Evolutionary conservation across 139 green algal genomes (phyloP).

Genomic region (Chlorella vulgaris): DNA sequence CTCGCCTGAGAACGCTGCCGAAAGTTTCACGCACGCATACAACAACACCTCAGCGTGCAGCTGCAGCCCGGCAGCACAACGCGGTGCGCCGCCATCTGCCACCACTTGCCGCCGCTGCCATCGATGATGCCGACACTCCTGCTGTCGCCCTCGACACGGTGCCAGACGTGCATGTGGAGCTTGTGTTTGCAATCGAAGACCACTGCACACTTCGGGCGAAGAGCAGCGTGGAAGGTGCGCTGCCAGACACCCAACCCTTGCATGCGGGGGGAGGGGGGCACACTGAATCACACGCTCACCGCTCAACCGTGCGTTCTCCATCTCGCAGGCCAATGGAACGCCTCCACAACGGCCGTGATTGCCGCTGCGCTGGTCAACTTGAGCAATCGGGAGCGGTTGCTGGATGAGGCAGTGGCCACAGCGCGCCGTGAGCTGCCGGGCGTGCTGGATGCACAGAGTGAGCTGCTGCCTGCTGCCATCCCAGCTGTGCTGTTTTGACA

Average conservation of each 20-base stretch:
- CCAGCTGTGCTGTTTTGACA: neutral
- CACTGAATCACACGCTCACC: no score
- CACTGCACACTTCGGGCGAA: neutral
- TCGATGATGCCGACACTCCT: neutral
- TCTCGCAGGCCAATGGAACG: neutral
- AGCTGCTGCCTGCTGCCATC: neutral
- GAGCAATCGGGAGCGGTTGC: neutral
- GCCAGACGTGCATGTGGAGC: neutral
- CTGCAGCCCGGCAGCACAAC: no score
- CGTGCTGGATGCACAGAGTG: neutral
- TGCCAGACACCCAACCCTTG: no score
- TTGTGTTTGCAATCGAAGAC: neutral
- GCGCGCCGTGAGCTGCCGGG: neutral
- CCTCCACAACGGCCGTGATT: neutral
- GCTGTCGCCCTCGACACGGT: no score
- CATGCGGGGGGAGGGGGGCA: no score
- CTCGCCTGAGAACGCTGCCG: no score
- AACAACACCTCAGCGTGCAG: no score
- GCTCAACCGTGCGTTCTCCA: neutral
- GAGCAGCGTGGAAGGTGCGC: neutral
- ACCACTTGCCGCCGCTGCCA: neutral
- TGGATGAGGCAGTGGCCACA: neutral
- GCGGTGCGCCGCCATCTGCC: neutral
- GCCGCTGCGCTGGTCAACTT: conserved; percentile 7
- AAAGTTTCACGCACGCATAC: no score